Conservation (phyloP, 75 land plant species). For the Selaginella moellendorffii region DNA sequence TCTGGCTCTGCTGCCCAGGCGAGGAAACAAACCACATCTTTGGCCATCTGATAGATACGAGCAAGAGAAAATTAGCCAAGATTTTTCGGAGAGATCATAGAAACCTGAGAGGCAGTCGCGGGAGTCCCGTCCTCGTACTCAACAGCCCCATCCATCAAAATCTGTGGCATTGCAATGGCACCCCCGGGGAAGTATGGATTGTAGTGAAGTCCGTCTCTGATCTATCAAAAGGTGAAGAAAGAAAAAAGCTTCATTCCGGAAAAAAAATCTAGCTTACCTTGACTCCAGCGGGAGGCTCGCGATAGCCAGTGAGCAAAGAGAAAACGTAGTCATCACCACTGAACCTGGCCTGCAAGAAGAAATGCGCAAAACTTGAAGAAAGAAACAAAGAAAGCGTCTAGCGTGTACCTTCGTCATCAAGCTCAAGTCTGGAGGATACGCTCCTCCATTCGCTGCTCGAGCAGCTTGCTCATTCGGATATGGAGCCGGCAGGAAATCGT, state of each 20-base stretch:
- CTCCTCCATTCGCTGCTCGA: conserved; percentile 96
- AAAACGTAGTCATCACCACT: conserved; percentile 95
- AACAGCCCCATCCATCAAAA: conserved; percentile 83
- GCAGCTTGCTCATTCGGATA: conserved; percentile 96
- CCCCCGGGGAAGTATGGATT: conserved; percentile 96
- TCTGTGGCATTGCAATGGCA: conserved; percentile 97
- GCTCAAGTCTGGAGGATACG: conserved; percentile 96
- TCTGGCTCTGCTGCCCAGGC: conserved; percentile 97
- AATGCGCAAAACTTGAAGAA: not conserved
- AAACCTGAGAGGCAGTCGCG: conserved; percentile 84
- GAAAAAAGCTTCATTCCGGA: not conserved
- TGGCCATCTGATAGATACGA: conserved; percentile 62
- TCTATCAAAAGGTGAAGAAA: conserved; percentile 18
- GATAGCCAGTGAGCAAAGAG: conserved; percentile 86
- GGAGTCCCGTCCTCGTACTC: conserved; percentile 98
- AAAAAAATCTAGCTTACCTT: conserved; percentile 52
- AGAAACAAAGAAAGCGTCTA: not conserved
- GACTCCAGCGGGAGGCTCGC: conserved; percentile 96
- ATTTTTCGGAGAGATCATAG: not conserved
- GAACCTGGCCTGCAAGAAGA: conserved; percentile 59
- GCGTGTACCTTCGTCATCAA: conserved; percentile 68
- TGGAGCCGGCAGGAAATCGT: conserved; percentile 84
- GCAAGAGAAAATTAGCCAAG: not conserved
- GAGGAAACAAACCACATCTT: conserved; percentile 80
- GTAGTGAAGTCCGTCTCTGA: conserved; percentile 81